A percentile compares a stretch with the other conserved stretches of the same genome.
Conservation (phyloP, 352 stramenopile genomes). For the Phytophthora megakarya region DNA sequence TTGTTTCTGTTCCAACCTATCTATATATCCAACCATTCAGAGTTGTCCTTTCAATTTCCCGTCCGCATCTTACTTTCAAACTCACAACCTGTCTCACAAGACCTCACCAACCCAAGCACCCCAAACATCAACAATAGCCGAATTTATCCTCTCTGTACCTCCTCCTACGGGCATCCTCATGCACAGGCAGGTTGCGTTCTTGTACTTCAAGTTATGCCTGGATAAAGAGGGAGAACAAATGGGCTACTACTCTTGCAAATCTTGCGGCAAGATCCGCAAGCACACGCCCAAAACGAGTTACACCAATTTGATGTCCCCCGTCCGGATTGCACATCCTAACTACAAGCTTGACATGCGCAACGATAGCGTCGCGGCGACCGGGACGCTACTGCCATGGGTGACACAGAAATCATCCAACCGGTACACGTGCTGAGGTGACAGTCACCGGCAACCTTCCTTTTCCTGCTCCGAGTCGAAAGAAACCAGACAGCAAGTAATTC, state of each 20-base stretch:
- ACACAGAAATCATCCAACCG: neutral
- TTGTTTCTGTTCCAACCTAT: no score
- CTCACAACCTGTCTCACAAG: no score
- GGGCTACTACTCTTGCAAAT: constrained; percentile 6
- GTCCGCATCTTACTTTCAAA: no score
- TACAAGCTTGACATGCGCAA: constrained; percentile 12
- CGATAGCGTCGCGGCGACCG: no score
- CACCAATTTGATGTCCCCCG: constrained; percentile 13
- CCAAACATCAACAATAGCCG: no score
- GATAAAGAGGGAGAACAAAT: neutral
- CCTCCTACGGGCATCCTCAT: neutral
- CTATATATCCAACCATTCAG: no score
- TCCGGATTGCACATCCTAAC: constrained; percentile 1
- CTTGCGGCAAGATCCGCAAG: constrained; percentile 5
- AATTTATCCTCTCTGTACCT: constrained; percentile 5
- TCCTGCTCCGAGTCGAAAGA: constrained; percentile 14
- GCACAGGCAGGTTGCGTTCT: neutral
- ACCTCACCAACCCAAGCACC: no score
- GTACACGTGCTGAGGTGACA: constrained; percentile 8
- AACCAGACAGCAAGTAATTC: constrained; percentile 14
- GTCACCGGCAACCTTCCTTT: constrained; percentile 6
- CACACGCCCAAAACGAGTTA: constrained; percentile 6
- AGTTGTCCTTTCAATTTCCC: no score
- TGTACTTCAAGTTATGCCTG: constrained; percentile 16
- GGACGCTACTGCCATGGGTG: constrained; percentile 1